phyloP scores from a whole-genome alignment of 176 grass and related monocot species.

The Rhynchospora pubera region DNA sequence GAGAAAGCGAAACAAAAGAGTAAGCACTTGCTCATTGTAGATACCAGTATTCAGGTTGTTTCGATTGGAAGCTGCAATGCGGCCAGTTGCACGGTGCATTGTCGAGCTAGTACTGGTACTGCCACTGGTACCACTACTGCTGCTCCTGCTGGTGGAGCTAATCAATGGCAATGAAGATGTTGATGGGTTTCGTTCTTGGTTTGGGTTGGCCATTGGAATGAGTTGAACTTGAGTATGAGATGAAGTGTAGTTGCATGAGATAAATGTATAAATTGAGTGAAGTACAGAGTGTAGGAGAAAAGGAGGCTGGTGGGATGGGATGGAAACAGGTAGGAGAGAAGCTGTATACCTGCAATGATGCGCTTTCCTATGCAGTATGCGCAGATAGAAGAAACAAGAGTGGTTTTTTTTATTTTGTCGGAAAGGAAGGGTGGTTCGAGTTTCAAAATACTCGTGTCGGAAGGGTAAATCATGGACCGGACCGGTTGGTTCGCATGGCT shows the following conservation, averaged over 20 bases:
- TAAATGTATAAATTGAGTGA: background rate
- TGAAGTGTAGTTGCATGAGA: background rate
- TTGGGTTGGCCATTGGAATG: background rate
- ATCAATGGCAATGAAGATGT: background rate
- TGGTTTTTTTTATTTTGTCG: background rate
- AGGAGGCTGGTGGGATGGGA: background rate
- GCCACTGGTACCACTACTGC: background rate
- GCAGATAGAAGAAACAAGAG: background rate
- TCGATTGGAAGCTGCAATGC: background rate
- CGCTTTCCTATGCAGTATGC: background rate
- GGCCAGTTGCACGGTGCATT: background rate
- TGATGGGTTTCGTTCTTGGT: background rate
- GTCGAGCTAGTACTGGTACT: background rate
- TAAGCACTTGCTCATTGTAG: conserved; percentile 48
- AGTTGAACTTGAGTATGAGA: background rate
- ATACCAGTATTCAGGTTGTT: conserved; percentile 36
- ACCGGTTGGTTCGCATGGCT: too few species aligned
- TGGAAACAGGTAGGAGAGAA: background rate
- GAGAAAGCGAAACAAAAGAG: conserved; percentile 39
- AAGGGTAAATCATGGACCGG: too few species aligned
- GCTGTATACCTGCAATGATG: background rate
- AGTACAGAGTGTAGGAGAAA: background rate
- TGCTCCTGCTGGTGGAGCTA: background rate
- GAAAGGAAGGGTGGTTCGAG: background rate
- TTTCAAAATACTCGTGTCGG: too few species aligned